A percentile compares a stretch with the other conserved stretches of the same genome.
Conservation (phyloP, 2,329 filamentous ascomycete species). For the Sclerotinia nivalis region DNA sequence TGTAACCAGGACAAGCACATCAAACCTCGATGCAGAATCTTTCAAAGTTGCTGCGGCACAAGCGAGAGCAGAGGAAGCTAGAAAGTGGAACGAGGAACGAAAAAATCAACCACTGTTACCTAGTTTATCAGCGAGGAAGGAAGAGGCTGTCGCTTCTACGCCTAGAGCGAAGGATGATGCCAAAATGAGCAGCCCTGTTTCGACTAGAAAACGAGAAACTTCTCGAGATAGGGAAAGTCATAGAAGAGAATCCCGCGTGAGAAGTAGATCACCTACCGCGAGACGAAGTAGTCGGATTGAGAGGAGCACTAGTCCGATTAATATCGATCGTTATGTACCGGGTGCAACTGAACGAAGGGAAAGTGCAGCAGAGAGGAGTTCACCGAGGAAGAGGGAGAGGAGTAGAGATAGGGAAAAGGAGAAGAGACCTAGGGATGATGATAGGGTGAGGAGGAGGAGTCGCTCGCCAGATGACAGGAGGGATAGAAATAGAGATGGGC, state of each 20-base stretch:
- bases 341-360: slow-evolving; percentile 34
- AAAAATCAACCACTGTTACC: slow-evolving; percentile 60
- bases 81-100: slow-evolving; percentile 59
- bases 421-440: slow-evolving; percentile 24
- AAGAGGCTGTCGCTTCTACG: slow-evolving; percentile 25
- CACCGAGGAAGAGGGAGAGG: slow-evolving; percentile 33
- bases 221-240: slow-evolving; percentile 39
- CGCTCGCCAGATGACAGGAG: slow-evolving; percentile 23
- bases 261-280: slow-evolving; percentile 39
- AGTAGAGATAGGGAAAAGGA: slow-evolving; percentile 35
- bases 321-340: slow-evolving; percentile 42
- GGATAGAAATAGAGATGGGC: slow-evolving; percentile 17
- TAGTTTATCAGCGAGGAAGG: slow-evolving; percentile 29
- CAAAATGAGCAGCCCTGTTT: slow-evolving; percentile 32
- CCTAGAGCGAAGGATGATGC: slow-evolving; percentile 30
- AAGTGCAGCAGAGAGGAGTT: slow-evolving; percentile 31
- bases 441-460: slow-evolving; percentile 29
- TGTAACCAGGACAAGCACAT: slow-evolving; percentile 21
- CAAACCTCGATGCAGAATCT: slow-evolving; percentile 29
- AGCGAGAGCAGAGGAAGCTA: slow-evolving; percentile 64
- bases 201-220: slow-evolving; percentile 37
- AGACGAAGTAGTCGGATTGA: slow-evolving; percentile 38
- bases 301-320: slow-evolving; percentile 39
- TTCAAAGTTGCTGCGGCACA: slow-evolving; percentile 62
- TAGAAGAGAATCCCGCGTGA: slow-evolving; percentile 35